A percentile compares a stretch with the other conserved stretches of the same genome.
These are phyloP conservation scores for Candida dubliniensis DNA, from an alignment of 1,139 yeast genomes.

Conservation along the genomic window DNA sequence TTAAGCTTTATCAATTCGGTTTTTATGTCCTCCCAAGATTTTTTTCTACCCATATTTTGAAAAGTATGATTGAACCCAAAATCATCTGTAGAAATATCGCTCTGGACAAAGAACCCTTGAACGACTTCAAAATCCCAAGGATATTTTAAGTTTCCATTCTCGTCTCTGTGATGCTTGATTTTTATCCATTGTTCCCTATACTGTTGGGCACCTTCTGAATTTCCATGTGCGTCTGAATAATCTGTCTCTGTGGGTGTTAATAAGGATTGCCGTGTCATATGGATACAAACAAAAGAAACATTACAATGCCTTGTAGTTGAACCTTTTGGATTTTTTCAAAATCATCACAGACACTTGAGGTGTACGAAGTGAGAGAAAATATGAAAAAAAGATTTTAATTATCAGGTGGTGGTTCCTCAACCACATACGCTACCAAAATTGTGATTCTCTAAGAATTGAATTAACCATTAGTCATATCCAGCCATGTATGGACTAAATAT, in stretches of 20 bases:
- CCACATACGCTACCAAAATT: no score
- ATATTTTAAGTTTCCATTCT: conserved; percentile 19
- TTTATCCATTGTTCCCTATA: conserved; percentile 12
- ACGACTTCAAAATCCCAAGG: conserved; percentile 52
- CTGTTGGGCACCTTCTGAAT: conserved; percentile 12
- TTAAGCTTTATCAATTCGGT: conserved; percentile 40
- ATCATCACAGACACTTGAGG: no score
- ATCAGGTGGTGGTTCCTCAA: no score
- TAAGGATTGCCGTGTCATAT: conserved; percentile 24
- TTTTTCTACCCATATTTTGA: conserved; percentile 49
- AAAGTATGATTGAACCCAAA: conserved; percentile 46
- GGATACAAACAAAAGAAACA: no score
- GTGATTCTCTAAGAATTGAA: no score
- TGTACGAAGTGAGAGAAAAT: no score
- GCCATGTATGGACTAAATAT: no score
- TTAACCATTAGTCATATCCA: no score
- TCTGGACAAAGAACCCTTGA: conserved; percentile 56
- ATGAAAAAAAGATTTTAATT: no score
- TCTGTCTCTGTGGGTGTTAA: conserved; percentile 37
- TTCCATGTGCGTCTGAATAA: conserved; percentile 37
- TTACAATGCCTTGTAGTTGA: no score
- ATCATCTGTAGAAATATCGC: conserved; percentile 50
- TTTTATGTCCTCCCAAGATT: conserved; percentile 48
- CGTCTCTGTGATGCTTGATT: conserved; percentile 15
- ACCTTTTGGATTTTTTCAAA: no score